Evolutionary conservation across 2,329 filamentous ascomycete genomes (phyloP).

Genomic region (Pseudogymnoascus sp.): DNA sequence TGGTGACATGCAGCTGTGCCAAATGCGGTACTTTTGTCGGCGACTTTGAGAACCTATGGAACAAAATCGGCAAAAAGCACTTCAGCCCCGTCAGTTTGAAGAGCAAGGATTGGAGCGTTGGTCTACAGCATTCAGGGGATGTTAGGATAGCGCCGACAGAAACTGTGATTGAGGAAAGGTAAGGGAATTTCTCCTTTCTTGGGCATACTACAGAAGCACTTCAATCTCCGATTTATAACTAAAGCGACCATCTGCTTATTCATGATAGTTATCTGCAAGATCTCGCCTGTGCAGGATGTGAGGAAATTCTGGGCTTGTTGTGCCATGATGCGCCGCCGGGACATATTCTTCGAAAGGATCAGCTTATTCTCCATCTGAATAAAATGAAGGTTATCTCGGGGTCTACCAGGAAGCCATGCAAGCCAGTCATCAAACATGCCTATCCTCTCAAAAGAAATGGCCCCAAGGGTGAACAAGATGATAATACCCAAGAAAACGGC

Average conservation of each 20-base stretch:
- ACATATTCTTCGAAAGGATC: conserved; percentile 23
- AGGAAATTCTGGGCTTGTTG: conserved; percentile 20
- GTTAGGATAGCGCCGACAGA: conserved; percentile 17
- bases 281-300: conserved; percentile 22
- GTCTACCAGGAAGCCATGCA: conserved; percentile 16
- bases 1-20: conserved; percentile 21
- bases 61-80: conserved; percentile 25
- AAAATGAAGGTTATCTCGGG: conserved; percentile 21
- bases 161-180: conserved; percentile 23
- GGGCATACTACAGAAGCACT: not conserved
- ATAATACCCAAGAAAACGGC: not conserved
- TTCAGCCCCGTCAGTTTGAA: conserved; percentile 21
- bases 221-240: not conserved
- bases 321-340: conserved; percentile 24
- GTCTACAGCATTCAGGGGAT: conserved; percentile 20
- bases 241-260: not conserved
- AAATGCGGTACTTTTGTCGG: conserved; percentile 23
- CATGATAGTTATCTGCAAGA: conserved; percentile 23
- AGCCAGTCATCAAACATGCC: not conserved
- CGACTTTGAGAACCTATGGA: conserved; percentile 24
- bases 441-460: not conserved
- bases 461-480: not conserved
- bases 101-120: conserved; percentile 10
- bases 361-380: conserved; percentile 22
- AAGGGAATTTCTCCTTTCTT: not conserved